A percentile compares a stretch with the other conserved stretches of the same genome.
These are phyloP conservation scores for Fusarium beomiforme DNA, from an alignment of 2,329 filamentous ascomycete species.

Conservation along the genomic window DNA sequence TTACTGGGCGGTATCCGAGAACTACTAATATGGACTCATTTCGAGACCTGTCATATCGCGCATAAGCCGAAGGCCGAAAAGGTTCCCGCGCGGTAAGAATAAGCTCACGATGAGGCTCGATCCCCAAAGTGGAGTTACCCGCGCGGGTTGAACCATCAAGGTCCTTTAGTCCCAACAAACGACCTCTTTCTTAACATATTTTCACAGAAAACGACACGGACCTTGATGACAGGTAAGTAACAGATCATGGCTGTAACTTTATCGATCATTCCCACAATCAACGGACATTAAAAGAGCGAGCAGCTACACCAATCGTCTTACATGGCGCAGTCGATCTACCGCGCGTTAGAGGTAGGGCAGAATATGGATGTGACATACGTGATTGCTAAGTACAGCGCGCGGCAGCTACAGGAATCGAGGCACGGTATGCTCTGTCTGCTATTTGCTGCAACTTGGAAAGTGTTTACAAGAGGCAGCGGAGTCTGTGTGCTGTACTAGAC, in stretches of 20 bases:
- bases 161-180: not conserved
- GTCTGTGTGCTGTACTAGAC: not conserved
- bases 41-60: not conserved
- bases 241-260: not conserved
- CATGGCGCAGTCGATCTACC: not conserved
- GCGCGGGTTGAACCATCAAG: not conserved
- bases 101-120: not conserved
- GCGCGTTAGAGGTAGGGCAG: not conserved
- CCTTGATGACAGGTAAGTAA: not conserved
- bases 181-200: not conserved
- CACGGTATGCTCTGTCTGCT: not conserved
- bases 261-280: not conserved
- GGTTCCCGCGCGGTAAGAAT: not conserved
- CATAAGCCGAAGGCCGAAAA: not conserved
- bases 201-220: fast-evolving
- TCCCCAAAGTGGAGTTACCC: not conserved
- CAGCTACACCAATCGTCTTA: slow-evolving; percentile 1
- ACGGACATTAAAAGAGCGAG: not conserved
- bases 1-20: not conserved
- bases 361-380: not conserved
- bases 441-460: not conserved
- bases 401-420: not conserved
- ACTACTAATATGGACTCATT: not conserved
- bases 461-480: not conserved
- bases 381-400: not conserved